Percentiles rank a stretch among this genome's conserved stretches.
phyloP scores from a whole-genome alignment of 2,329 filamentous ascomycete species.

The Lanzia echinophila region DNA sequence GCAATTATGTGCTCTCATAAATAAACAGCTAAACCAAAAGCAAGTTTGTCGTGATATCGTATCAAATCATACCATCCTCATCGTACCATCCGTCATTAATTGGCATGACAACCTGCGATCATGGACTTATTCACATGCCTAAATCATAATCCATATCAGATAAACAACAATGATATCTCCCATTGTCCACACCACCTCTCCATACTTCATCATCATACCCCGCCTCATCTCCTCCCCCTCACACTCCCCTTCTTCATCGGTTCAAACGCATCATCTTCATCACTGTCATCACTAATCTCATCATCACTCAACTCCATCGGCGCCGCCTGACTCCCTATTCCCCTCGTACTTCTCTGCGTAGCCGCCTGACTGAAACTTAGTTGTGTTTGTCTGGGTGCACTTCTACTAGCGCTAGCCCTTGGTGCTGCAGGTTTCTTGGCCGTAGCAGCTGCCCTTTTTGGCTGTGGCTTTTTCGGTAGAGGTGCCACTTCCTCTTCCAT shows the following conservation, averaged over 20 bases:
- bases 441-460: constrained; percentile 21
- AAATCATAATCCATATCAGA: too few relatives aligned
- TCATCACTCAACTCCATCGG: constrained; percentile 58
- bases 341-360: constrained; percentile 11
- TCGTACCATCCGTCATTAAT: too few relatives aligned
- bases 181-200: neutral
- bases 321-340: neutral
- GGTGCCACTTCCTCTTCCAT: constrained; percentile 39
- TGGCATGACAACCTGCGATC: too few relatives aligned
- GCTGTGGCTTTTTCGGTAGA: constrained; percentile 31
- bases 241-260: constrained; percentile 16
- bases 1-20: too few relatives aligned
- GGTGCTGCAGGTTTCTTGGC: constrained; percentile 30
- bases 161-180: too few relatives aligned
- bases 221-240: neutral
- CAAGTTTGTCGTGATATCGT: too few relatives aligned
- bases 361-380: constrained; percentile 43
- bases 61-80: too few relatives aligned
- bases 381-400: constrained; percentile 40
- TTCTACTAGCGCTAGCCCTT: constrained; percentile 21
- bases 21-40: too few relatives aligned
- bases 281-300: constrained; percentile 48
- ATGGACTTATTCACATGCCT: too few relatives aligned
- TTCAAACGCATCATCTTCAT: constrained; percentile 51
- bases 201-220: neutral